Percentiles rank a stretch among this genome's conserved stretches.
Evolutionary conservation across 176 grass and related monocot genomes (phyloP).

Genomic region (Oryza coarctata): DNA sequence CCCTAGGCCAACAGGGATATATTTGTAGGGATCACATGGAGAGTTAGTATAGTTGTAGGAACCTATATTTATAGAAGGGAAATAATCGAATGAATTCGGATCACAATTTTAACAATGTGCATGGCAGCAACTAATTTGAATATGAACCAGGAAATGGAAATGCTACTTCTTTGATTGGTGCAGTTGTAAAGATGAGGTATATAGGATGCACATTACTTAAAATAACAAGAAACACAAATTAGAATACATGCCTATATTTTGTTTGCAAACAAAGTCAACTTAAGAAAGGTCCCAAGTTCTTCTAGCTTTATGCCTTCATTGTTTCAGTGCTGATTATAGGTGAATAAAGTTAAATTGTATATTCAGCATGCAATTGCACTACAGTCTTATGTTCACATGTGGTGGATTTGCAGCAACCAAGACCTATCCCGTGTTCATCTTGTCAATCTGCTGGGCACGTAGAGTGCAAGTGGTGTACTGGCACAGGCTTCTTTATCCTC

Average conservation of each 20-base stretch:
- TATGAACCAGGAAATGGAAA: neutral
- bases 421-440: slow-evolving; percentile 72
- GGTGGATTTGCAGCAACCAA: slow-evolving; percentile 80
- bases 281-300: slow-evolving; percentile 23
- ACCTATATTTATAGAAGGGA: neutral
- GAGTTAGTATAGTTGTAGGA: neutral
- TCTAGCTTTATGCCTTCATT: slow-evolving; percentile 22
- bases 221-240: slow-evolving; percentile 22
- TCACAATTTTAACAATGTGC: neutral
- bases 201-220: slow-evolving; percentile 7
- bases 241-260: neutral
- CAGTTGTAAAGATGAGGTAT: neutral
- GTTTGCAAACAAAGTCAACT: neutral
- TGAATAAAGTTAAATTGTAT: slow-evolving; percentile 11
- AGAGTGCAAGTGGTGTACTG: slow-evolving; percentile 88
- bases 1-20: neutral
- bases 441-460: slow-evolving; percentile 72
- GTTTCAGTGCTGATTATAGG: neutral
- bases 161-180: neutral
- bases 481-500: slow-evolving; percentile 97
- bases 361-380: neutral
- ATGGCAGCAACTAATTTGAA: neutral
- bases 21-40: neutral
- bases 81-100: neutral
- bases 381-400: slow-evolving; percentile 32